These are phyloP conservation scores for Beta corolliflora DNA, from an alignment of 179 eudicot species.

Conservation along the genomic window DNA sequence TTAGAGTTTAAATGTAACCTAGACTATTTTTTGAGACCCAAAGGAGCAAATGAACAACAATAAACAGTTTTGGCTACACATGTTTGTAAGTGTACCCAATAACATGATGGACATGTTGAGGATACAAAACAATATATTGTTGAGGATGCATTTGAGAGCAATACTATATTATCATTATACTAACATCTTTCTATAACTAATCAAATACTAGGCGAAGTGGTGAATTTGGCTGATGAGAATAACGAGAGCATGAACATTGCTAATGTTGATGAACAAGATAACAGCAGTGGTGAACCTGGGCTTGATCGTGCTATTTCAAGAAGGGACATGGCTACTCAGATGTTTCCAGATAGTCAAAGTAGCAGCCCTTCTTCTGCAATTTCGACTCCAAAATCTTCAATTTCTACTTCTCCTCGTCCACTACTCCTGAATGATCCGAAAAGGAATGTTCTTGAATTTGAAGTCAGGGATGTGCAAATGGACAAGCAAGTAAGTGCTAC, in stretches of 20 bases:
- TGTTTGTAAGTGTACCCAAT: no score
- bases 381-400: slow-evolving; percentile 23
- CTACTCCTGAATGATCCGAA: neutral
- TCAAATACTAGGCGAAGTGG: neutral
- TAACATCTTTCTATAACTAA: neutral
- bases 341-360: slow-evolving; percentile 30
- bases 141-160: neutral
- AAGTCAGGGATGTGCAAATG: slow-evolving; percentile 44
- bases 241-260: neutral
- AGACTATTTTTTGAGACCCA: no score
- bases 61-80: no score
- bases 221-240: slow-evolving; percentile 1
- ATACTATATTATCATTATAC: neutral
- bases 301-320: slow-evolving; percentile 32
- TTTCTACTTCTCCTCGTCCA: slow-evolving; percentile 24
- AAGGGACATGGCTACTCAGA: slow-evolving; percentile 49
- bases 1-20: no score
- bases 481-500: slow-evolving; percentile 36
- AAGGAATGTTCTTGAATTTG: slow-evolving; percentile 9
- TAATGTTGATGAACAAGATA: neutral
- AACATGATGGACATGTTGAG: no score
- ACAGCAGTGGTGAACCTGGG: slow-evolving; percentile 2
- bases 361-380: slow-evolving; percentile 12
- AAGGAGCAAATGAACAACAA: no score
- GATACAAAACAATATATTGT: no score